These are phyloP conservation scores for Pyrus bretschneideri DNA, from an alignment of 306 rosid species.

Conservation along the genomic window DNA sequence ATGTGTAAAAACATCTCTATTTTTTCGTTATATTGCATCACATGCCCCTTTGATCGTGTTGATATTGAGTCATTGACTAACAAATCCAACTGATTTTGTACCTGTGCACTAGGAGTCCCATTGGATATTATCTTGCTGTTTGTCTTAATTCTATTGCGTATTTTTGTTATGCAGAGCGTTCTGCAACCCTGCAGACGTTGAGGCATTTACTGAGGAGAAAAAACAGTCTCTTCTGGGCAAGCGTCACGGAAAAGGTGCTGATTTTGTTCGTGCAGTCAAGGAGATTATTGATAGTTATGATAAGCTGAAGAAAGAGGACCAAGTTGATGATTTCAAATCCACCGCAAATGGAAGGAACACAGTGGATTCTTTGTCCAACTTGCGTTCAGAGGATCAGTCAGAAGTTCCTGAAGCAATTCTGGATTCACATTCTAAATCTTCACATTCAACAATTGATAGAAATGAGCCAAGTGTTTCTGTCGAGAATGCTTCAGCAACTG, in stretches of 20 bases:
- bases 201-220: constrained; percentile 93
- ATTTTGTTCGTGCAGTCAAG: constrained; percentile 85
- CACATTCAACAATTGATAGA: constrained; percentile 30
- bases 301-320: constrained; percentile 54
- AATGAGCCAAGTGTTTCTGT: constrained; percentile 35
- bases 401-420: constrained; percentile 33
- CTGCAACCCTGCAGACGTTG: constrained; percentile 95
- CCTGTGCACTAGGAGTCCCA: not conserved
- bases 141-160: constrained; percentile 27
- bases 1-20: not conserved
- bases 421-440: constrained; percentile 33
- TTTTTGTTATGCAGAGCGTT: constrained; percentile 62
- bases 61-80: not conserved
- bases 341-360: constrained; percentile 36
- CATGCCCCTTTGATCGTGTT: not conserved
- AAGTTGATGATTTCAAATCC: constrained; percentile 35
- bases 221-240: constrained; percentile 76
- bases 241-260: constrained; percentile 92
- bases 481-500: constrained; percentile 42
- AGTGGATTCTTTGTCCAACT: constrained; percentile 31
- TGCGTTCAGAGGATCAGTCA: constrained; percentile 36
- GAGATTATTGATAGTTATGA: constrained; percentile 79
- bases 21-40: not conserved
- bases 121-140: constrained; percentile 2
- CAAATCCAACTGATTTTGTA: not conserved